Evolutionary conservation across 148 eudicot species (phyloP).

Genomic region (Amaranthus hypochondriacus): DNA sequence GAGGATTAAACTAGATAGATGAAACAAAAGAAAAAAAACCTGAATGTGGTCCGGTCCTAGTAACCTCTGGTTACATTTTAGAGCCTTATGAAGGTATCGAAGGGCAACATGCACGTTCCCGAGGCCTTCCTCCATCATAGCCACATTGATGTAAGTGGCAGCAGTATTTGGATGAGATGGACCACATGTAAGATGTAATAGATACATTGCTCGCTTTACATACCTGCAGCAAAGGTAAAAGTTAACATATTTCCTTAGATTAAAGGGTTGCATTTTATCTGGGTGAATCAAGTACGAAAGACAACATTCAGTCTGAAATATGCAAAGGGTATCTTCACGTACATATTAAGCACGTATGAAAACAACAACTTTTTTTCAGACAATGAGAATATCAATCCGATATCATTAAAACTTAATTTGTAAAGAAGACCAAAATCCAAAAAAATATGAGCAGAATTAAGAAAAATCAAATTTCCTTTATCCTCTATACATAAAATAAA

Average conservation of each 20-base stretch:
- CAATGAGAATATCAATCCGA: background rate
- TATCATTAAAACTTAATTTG: background rate
- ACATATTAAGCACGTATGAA: background rate
- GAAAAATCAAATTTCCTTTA: background rate
- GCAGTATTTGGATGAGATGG: slow-evolving; percentile 99
- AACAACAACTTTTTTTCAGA: background rate
- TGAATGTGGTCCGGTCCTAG: slow-evolving; percentile 99
- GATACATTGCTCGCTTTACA: slow-evolving; percentile 94
- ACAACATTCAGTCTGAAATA: background rate
- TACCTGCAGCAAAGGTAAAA: slow-evolving; percentile 45
- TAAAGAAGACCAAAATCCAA: background rate
- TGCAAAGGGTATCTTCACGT: background rate
- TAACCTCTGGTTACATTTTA: slow-evolving; percentile 93
- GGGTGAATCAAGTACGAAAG: background rate
- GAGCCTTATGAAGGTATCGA: slow-evolving; percentile 97
- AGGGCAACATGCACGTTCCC: slow-evolving; percentile 99
- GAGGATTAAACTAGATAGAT: background rate
- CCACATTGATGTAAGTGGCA: slow-evolving; percentile 98
- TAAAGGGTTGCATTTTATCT: background rate
- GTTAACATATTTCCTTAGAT: background rate
- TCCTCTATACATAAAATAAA: background rate
- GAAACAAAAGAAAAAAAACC: slow-evolving; percentile 38
- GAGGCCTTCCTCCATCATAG: slow-evolving; percentile 99
- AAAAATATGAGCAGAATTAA: background rate
- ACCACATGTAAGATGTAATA: slow-evolving; percentile 96